Percentiles rank a stretch among this genome's conserved stretches.
phyloP scores from a whole-genome alignment of 2,329 filamentous ascomycete genomes.

The Botrytis deweyae region DNA sequence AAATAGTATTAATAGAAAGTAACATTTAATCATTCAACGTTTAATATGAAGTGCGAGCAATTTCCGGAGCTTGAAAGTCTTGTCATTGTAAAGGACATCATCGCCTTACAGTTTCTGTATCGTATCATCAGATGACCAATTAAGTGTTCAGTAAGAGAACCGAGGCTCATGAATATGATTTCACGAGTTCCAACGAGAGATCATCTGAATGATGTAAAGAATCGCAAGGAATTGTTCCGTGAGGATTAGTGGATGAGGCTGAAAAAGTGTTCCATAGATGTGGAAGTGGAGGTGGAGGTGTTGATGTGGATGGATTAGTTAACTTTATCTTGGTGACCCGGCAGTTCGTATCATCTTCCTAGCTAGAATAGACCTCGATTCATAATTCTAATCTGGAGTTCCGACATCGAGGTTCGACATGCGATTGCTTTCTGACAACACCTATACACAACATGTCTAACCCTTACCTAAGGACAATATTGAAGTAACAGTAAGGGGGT shows the following conservation, averaged over 20 bases:
- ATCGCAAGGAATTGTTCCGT: background rate
- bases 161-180: background rate
- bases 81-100: too few relatives aligned
- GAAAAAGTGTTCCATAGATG: background rate
- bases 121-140: background rate
- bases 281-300: background rate
- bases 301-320: background rate
- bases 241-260: background rate
- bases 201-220: background rate
- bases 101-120: background rate
- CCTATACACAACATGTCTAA: background rate
- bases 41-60: background rate
- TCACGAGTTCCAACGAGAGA: background rate
- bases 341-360: background rate
- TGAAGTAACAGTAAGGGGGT: background rate
- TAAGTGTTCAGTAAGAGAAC: background rate
- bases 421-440: background rate
- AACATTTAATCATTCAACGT: background rate
- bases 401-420: background rate
- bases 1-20: constrained; percentile 18
- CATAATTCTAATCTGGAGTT: background rate
- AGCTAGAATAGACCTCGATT: background rate
- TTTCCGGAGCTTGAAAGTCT: background rate
- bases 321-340: background rate
- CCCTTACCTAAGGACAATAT: background rate